Base-by-base conservation (phyloP, 495 filamentous ascomycete genomes). In the Xanthoparmelia taractica region DNA sequence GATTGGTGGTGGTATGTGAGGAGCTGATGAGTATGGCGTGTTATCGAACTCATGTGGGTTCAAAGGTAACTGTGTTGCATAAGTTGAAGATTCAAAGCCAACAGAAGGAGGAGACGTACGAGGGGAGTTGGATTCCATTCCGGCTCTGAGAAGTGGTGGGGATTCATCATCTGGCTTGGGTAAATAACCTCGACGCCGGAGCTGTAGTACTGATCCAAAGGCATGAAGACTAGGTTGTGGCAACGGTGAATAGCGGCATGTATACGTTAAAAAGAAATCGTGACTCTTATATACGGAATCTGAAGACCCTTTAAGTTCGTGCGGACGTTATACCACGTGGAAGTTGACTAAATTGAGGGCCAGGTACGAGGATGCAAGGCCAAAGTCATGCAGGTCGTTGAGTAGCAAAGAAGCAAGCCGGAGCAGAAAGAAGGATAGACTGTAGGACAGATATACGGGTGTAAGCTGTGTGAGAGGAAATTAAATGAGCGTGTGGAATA, bases 71-170 rank as follows among this genome's bases (percentile, higher is more conserved):
- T 72, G 37, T 69, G 70, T 61, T 75, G 71, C 58, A 75, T 69
- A 15, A 71, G 75, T 63, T 74, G 70, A 29, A 75, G 66, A 5
- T 73, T 74, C 74, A 57, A 74, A 73, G n/a, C 73, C 74, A 38
- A 52, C 33, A 29, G 37, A 37, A 58, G 23, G 45, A 52, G 12
- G 41, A 56, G 61, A 36, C 65, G 55, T 67, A 69, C 65, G 18
- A 68, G 57, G 34, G 70, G 57, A 17, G 64, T 62, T 55, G 64
- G 41, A 47, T 63, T 67, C 69, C 69, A 71, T 54, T 65, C 69
- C 45, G 67, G 57, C 50, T 71, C 69, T n/a, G 69, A 67, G 43
- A 71, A 71, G 12, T 68, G 69, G 48, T 69, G 65, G 31, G 59
- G 58, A 52, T 67, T 71, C 69, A 71, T 71, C 29, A 71, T 64